Percentiles rank a stretch among this genome's conserved stretches.
Evolutionary conservation across 2,329 filamentous ascomycete species (phyloP).

Genomic region (Beauveria sp.): DNA sequence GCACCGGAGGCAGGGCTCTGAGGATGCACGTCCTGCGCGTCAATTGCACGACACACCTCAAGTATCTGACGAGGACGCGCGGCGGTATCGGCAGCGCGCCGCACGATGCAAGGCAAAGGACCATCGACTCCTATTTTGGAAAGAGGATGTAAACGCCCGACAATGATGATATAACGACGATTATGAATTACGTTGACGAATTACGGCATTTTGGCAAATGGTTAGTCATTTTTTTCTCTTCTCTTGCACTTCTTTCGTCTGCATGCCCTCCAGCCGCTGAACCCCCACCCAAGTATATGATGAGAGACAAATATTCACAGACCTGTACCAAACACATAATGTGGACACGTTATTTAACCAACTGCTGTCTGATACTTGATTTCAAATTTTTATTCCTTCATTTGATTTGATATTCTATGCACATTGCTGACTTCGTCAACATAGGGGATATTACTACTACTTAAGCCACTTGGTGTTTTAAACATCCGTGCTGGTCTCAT

Average conservation of each 20-base stretch:
- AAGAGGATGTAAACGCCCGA: slow-evolving; percentile 18
- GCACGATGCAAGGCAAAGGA: slow-evolving; percentile 69
- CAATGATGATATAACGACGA: slow-evolving; percentile 15
- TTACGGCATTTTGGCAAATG: slow-evolving; percentile 17
- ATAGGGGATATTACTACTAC: not conserved
- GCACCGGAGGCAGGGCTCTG: not conserved
- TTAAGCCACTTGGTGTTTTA: slow-evolving; percentile 18
- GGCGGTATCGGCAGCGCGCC: slow-evolving; percentile 74
- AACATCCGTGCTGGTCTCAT: slow-evolving; percentile 48
- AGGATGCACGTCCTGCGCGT: slow-evolving; percentile 45
- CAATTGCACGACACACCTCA: slow-evolving; percentile 66
- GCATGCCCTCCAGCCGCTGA: not conserved
- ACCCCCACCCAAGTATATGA: slow-evolving; percentile 40
- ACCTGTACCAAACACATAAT: slow-evolving; percentile 71
- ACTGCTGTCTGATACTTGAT: slow-evolving; percentile 66
- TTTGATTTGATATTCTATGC: slow-evolving; percentile 7
- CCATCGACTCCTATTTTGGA: slow-evolving; percentile 66
- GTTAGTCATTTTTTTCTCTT: slow-evolving; percentile 28
- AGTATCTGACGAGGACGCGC: slow-evolving; percentile 66
- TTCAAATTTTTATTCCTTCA: slow-evolving; percentile 12
- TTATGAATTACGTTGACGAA: not conserved
- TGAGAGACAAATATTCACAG: slow-evolving; percentile 67
- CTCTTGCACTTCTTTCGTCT: not conserved
- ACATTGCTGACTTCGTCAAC: slow-evolving; percentile 6
- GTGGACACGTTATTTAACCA: slow-evolving; percentile 67